Conservation (phyloP, 2,329 filamentous ascomycete species). For the Zymoseptoria ardabiliae region DNA sequence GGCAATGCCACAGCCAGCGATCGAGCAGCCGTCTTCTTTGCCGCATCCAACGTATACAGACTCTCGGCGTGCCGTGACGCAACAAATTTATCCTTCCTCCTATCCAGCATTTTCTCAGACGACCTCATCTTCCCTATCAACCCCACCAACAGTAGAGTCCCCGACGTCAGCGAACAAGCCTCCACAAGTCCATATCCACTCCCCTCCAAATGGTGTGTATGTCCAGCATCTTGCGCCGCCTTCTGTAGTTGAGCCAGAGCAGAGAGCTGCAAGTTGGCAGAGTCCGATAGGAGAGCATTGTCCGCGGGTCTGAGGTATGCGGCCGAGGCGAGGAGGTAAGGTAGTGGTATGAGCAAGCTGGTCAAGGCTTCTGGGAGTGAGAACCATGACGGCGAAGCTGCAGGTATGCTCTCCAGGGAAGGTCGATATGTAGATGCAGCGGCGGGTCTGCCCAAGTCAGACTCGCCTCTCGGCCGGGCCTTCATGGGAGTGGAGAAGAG, state of each 20-base stretch:
- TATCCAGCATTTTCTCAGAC: slow-evolving; percentile 24
- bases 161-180: slow-evolving; percentile 40
- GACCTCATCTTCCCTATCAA: slow-evolving; percentile 31
- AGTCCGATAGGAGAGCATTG: slow-evolving; percentile 24
- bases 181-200: slow-evolving; percentile 31
- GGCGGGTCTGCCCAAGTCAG: slow-evolving; percentile 36
- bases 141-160: slow-evolving; percentile 40
- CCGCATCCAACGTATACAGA: slow-evolving; percentile 9
- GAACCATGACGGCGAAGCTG: slow-evolving; percentile 22
- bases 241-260: slow-evolving; percentile 16
- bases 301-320: slow-evolving; percentile 34
- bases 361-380: slow-evolving; percentile 43
- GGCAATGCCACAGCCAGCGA: slow-evolving; percentile 36
- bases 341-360: slow-evolving; percentile 44
- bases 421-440: slow-evolving; percentile 15
- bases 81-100: slow-evolving; percentile 23
- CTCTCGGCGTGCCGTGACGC: slow-evolving; percentile 5
- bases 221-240: neutral
- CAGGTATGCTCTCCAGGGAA: slow-evolving; percentile 11
- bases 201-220: slow-evolving; percentile 6
- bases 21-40: slow-evolving; percentile 17
- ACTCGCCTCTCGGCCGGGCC: slow-evolving; percentile 38
- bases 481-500: slow-evolving; percentile 21
- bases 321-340: slow-evolving; percentile 41
- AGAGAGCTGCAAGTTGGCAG: slow-evolving; percentile 23